Percentiles rank a stretch among this genome's conserved stretches.
Evolutionary conservation across 192 early-diverging fungal genomes (phyloP).

Genomic region (Tieghemiomyces parasiticus): DNA sequence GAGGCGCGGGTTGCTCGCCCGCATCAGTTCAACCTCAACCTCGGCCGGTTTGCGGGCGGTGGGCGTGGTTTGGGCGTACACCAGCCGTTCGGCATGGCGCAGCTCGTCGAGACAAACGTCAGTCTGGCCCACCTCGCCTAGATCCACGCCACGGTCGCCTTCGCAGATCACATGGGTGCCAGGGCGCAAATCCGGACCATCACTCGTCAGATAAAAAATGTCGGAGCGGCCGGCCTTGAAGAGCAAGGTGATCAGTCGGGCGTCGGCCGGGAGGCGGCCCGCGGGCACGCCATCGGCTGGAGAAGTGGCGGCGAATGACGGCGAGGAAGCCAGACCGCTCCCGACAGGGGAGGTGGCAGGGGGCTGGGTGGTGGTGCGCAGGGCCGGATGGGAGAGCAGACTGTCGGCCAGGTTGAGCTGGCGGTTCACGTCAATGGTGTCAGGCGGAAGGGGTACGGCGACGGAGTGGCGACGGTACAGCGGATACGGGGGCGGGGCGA

Average conservation of each 20-base stretch:
- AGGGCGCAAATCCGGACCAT: constrained; percentile 21
- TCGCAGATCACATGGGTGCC: constrained; percentile 79
- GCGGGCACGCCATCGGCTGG: constrained; percentile 30
- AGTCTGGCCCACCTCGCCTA: constrained; percentile 73
- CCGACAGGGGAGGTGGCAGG: constrained; percentile 6
- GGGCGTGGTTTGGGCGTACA: constrained; percentile 15
- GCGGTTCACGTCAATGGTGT: not conserved
- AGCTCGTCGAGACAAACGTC: constrained; percentile 39
- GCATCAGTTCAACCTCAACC: constrained; percentile 33
- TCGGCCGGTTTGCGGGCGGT: constrained; percentile 17
- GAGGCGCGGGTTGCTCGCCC: constrained; percentile 28
- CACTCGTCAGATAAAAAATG: constrained; percentile 55
- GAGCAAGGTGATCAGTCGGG: constrained; percentile 65
- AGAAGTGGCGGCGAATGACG: too few relatives aligned
- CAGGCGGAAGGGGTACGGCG: constrained; percentile 24
- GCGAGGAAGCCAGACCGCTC: too few relatives aligned
- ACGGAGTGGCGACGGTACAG: constrained; percentile 33
- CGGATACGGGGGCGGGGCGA: not conserved
- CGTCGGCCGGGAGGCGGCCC: constrained; percentile 26
- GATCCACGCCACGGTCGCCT: constrained; percentile 78
- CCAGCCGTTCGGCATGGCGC: constrained; percentile 22
- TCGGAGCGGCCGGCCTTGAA: constrained; percentile 82
- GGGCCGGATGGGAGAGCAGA: constrained; percentile 24
- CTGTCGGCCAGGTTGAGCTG: constrained; percentile 28
- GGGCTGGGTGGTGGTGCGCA: constrained; percentile 6